phyloP scores from a whole-genome alignment of 495 filamentous ascomycete species.

The Chaetomium tenue region DNA sequence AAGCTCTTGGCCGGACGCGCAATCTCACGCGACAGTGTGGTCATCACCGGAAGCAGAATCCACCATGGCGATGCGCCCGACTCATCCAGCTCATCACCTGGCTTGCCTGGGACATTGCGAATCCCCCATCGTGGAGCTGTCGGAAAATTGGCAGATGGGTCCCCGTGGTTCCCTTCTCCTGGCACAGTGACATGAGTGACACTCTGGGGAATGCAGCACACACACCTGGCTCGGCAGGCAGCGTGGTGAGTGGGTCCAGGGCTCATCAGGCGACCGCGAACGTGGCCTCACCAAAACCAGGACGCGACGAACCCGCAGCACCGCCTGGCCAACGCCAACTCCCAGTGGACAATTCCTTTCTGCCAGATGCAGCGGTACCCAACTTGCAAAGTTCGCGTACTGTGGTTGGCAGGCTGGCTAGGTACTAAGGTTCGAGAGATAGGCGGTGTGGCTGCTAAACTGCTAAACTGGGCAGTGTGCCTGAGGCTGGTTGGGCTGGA shows the following conservation, averaged over 20 bases:
- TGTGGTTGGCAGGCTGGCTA: constrained; percentile 8
- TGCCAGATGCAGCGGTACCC: constrained; percentile 35
- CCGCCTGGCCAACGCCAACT: constrained; percentile 5
- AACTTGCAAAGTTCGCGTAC: constrained; percentile 27
- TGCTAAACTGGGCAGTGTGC: constrained; percentile 20
- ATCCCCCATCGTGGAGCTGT: constrained; percentile 7
- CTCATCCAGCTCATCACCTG: constrained; percentile 15
- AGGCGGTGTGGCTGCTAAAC: constrained; percentile 34
- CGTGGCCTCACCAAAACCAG: constrained; percentile 30
- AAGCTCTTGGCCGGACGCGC: constrained; percentile 1
- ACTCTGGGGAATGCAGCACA: background rate
- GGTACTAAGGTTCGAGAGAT: constrained; percentile 24
- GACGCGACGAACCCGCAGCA: background rate
- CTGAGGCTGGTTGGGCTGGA: too few species aligned
- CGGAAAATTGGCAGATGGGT: constrained; percentile 6
- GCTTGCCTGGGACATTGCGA: constrained; percentile 14
- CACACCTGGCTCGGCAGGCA: constrained; percentile 28
- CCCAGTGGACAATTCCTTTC: constrained; percentile 17
- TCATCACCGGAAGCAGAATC: constrained; percentile 7
- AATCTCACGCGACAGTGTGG: constrained; percentile 16
- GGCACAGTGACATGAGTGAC: too few species aligned
- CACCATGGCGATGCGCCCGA: background rate
- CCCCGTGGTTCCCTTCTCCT: too few species aligned
- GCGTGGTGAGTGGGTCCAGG: constrained; percentile 16
- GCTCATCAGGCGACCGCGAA: constrained; percentile 18